These are phyloP conservation scores for Schizosaccharomyces lindneri DNA, from an alignment of 805 yeast species.

Conservation along the genomic window DNA sequence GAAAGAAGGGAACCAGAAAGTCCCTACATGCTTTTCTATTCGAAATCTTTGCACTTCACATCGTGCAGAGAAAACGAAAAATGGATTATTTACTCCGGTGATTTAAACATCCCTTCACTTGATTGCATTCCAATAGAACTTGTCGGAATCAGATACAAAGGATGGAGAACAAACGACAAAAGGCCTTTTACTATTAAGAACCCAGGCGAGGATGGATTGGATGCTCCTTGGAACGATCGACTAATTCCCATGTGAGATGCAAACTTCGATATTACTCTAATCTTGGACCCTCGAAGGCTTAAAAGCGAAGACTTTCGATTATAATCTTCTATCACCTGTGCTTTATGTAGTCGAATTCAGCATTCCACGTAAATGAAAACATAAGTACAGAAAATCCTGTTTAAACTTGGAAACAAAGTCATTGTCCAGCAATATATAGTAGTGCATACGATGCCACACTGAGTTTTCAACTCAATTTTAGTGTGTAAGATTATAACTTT, in stretches of 20 bases:
- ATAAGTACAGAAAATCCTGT: too few species aligned
- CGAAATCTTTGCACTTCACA: neutral
- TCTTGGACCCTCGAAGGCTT: too few species aligned
- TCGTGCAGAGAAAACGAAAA: neutral
- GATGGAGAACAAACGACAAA: neutral
- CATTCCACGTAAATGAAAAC: too few species aligned
- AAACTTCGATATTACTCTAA: too few species aligned
- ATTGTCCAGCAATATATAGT: too few species aligned
- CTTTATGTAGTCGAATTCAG: too few species aligned
- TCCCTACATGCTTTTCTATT: neutral
- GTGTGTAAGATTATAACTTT: too few species aligned
- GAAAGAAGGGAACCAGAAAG: neutral
- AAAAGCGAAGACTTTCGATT: too few species aligned
- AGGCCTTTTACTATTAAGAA: neutral
- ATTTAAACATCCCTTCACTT: neutral
- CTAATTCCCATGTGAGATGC: neutral
- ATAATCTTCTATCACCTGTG: too few species aligned
- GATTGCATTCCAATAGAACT: neutral
- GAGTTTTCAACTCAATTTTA: too few species aligned
- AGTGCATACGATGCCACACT: too few species aligned
- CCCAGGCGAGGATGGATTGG: neutral
- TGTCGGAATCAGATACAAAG: neutral
- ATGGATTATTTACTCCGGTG: neutral
- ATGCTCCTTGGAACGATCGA: neutral
- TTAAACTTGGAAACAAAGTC: too few species aligned